A percentile compares a stretch with the other conserved stretches of the same genome.
These are phyloP conservation scores for Verticillium zaregamsianum DNA, from an alignment of 2,329 filamentous ascomycete species.

Conservation along the genomic window DNA sequence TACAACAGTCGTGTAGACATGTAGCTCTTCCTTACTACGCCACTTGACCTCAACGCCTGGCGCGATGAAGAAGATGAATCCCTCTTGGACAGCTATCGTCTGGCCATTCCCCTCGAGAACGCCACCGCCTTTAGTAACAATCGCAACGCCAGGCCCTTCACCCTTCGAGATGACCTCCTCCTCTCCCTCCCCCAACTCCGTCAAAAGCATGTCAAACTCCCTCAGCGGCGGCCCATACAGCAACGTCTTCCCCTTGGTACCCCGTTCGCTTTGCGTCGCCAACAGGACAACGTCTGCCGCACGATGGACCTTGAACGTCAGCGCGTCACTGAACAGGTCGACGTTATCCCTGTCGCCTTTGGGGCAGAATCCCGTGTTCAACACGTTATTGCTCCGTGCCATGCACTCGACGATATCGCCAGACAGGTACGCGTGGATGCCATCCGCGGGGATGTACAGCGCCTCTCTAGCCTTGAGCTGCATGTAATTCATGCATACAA, in stretches of 20 bases:
- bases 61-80: slow-evolving; percentile 64
- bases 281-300: slow-evolving; percentile 52
- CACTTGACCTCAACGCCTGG: slow-evolving; percentile 37
- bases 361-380: slow-evolving; percentile 72
- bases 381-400: slow-evolving; percentile 70
- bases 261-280: slow-evolving; percentile 25
- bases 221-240: slow-evolving; percentile 64
- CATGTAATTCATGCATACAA: slow-evolving; percentile 72
- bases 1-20: slow-evolving; percentile 31
- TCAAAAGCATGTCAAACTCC: slow-evolving; percentile 67
- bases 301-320: slow-evolving; percentile 62
- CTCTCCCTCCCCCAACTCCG: slow-evolving; percentile 51
- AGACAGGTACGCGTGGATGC: slow-evolving; percentile 68
- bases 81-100: slow-evolving; percentile 52
- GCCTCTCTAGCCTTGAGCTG: slow-evolving; percentile 61
- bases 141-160: slow-evolving; percentile 58
- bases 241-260: slow-evolving; percentile 55
- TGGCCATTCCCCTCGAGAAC: slow-evolving; percentile 49
- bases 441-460: slow-evolving; percentile 68
- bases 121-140: slow-evolving; percentile 57
- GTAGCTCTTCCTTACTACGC: slow-evolving; percentile 25
- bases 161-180: slow-evolving; percentile 52
- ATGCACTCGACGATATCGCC: slow-evolving; percentile 78
- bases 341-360: slow-evolving; percentile 58
- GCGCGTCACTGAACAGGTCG: slow-evolving; percentile 56